phyloP scores from a whole-genome alignment of 2,329 filamentous ascomycete species.

The Scedosporium boydii region DNA sequence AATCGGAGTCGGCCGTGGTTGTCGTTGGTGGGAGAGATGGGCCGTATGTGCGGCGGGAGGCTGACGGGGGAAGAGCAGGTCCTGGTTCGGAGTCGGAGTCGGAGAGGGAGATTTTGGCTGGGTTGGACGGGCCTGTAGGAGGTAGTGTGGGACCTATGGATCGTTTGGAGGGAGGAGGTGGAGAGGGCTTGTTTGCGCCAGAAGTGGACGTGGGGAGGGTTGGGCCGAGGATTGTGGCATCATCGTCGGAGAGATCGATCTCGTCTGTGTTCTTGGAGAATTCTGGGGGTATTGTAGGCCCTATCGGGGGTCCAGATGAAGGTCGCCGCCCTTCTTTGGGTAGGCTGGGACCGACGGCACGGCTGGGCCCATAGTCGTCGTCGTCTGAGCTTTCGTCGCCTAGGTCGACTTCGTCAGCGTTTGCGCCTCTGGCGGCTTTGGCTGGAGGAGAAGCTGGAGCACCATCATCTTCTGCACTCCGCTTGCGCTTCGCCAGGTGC shows the following conservation, averaged over 20 bases:
- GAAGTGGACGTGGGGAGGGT: slow-evolving; percentile 9
- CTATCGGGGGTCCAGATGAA: slow-evolving; percentile 13
- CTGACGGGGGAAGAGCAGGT: slow-evolving; percentile 13
- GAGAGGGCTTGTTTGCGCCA: slow-evolving; percentile 2
- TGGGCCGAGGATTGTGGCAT: slow-evolving; percentile 22
- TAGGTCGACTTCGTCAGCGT: slow-evolving; percentile 38
- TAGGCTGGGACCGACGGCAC: slow-evolving; percentile 12
- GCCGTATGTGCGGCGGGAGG: slow-evolving; percentile 24
- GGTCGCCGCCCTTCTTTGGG: slow-evolving; percentile 2
- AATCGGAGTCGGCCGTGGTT: slow-evolving; percentile 27
- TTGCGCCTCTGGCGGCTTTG: slow-evolving; percentile 30
- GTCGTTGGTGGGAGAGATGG: slow-evolving; percentile 32
- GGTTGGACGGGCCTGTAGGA: slow-evolving; percentile 20
- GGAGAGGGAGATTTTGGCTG: slow-evolving; percentile 21
- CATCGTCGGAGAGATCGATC: slow-evolving; percentile 28
- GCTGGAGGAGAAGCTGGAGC: slow-evolving; percentile 26
- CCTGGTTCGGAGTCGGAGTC: slow-evolving; percentile 25
- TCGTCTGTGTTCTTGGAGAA: slow-evolving; percentile 26
- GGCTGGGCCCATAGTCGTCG: slow-evolving; percentile 32
- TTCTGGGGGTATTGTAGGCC: slow-evolving; percentile 14
- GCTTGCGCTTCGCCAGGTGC: slow-evolving; percentile 55
- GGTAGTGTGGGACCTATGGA: slow-evolving; percentile 18
- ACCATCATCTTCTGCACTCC: slow-evolving; percentile 33
- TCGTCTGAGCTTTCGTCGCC: slow-evolving; percentile 28
- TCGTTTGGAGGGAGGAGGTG: not conserved